Evolutionary conservation across 306 rosid species (phyloP).

Genomic region (Castanospermum australe): DNA sequence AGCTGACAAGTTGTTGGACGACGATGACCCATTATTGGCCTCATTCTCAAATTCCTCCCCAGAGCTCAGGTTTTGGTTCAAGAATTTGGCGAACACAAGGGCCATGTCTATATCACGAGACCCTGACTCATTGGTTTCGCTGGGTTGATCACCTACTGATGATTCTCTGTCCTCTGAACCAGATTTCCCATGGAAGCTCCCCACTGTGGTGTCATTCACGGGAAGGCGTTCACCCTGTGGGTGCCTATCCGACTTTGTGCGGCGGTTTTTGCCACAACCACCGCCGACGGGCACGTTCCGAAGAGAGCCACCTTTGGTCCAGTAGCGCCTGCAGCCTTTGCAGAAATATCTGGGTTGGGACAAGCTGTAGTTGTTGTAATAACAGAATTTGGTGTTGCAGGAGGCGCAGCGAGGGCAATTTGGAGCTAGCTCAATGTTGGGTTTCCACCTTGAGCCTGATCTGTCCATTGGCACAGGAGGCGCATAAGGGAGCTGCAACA

Average conservation of each 20-base stretch:
- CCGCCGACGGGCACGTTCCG: conserved; percentile 88
- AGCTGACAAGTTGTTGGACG: conserved; percentile 17
- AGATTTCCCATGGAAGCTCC: neutral
- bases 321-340: conserved; percentile 82
- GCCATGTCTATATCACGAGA: conserved; percentile 73
- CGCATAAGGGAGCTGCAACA: conserved; percentile 33
- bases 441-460: conserved; percentile 54
- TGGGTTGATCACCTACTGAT: neutral
- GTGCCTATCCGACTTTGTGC: conserved; percentile 26
- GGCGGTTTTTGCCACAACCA: conserved; percentile 71
- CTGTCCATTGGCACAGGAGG: conserved; percentile 24
- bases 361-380: conserved; percentile 95
- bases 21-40: neutral
- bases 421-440: conserved; percentile 61
- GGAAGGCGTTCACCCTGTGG: neutral
- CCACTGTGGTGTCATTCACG: no score
- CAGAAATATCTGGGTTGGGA: conserved; percentile 93
- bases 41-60: conserved; percentile 20
- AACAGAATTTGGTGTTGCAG: conserved; percentile 89
- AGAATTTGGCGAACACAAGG: conserved; percentile 65
- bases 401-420: conserved; percentile 92
- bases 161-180: conserved; percentile 12
- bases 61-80: conserved; percentile 40
- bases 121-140: neutral
- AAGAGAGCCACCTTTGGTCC: conserved; percentile 95